These are phyloP conservation scores for Aspergillus calidoustus DNA, from an alignment of 2,329 filamentous ascomycete species.

Conservation along the genomic window DNA sequence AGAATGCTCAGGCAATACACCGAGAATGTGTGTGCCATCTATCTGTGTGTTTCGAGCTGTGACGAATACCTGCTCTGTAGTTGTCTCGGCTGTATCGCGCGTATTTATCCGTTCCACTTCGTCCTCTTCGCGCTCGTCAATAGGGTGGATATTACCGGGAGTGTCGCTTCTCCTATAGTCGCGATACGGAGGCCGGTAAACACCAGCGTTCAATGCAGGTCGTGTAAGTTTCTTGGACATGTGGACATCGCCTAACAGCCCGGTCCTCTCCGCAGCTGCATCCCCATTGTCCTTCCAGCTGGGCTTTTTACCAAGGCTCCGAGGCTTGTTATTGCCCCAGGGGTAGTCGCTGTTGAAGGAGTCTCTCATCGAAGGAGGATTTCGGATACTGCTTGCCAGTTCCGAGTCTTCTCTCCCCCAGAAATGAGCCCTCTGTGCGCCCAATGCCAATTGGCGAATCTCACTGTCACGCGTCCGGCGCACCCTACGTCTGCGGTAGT, in stretches of 20 bases:
- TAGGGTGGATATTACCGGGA: conserved; percentile 64
- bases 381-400: conserved; percentile 42
- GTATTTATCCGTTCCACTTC: conserved; percentile 39
- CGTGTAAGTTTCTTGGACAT: conserved; percentile 46
- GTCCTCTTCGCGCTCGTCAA: conserved; percentile 66
- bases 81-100: conserved; percentile 30
- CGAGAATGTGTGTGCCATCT: not conserved
- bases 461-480: conserved; percentile 57
- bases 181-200: conserved; percentile 51
- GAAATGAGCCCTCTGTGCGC: conserved; percentile 54
- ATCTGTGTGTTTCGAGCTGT: conserved; percentile 32
- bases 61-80: conserved; percentile 32
- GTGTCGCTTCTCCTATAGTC: conserved; percentile 55
- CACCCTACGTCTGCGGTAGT: conserved; percentile 52
- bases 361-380: conserved; percentile 31
- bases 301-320: conserved; percentile 24
- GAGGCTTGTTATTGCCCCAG: conserved; percentile 33
- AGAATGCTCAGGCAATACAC: not conserved
- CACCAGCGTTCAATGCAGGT: conserved; percentile 43
- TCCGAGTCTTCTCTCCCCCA: conserved; percentile 45
- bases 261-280: conserved; percentile 46
- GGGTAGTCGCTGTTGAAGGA: conserved; percentile 31
- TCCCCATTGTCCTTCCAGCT: conserved; percentile 35
- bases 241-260: conserved; percentile 46
- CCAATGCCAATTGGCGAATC: conserved; percentile 57